Percentiles rank a stretch among this genome's conserved stretches.
phyloP scores from a whole-genome alignment of 2,329 filamentous ascomycete species.

The Fusarium piperis region DNA sequence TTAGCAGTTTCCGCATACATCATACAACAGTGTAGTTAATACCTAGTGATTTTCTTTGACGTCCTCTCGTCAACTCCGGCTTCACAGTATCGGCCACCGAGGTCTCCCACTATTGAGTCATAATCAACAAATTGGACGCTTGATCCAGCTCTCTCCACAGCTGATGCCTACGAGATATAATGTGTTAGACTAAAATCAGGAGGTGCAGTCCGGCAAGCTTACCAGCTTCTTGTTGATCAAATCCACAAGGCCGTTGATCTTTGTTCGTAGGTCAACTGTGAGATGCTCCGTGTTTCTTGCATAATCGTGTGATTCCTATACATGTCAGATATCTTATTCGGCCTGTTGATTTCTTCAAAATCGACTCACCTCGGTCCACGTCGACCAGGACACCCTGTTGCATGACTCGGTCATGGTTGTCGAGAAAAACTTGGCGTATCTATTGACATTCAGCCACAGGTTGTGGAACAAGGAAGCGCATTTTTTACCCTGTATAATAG shows the following conservation, averaged over 20 bases:
- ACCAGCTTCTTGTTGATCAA: neutral
- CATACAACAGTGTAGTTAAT: too few species aligned
- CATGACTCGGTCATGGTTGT: neutral
- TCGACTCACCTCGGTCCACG: neutral
- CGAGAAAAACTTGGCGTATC: neutral
- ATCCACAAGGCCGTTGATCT: neutral
- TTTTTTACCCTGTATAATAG: neutral
- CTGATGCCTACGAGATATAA: neutral
- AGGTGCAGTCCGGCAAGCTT: neutral
- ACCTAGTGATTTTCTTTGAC: neutral
- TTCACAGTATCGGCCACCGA: neutral
- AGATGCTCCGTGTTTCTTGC: neutral
- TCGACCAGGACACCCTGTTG: neutral
- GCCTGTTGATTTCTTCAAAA: neutral
- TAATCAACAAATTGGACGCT: neutral
- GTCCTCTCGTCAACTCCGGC: neutral
- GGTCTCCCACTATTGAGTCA: neutral
- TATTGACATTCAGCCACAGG: neutral
- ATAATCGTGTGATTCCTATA: neutral
- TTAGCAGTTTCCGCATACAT: neutral
- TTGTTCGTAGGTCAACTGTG: neutral
- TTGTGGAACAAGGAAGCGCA: neutral
- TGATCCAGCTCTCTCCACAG: neutral
- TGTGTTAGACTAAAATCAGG: neutral
- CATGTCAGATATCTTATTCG: neutral